Base-by-base conservation (phyloP, 2,329 filamentous ascomycete species). In the Drechslera avenae region DNA sequence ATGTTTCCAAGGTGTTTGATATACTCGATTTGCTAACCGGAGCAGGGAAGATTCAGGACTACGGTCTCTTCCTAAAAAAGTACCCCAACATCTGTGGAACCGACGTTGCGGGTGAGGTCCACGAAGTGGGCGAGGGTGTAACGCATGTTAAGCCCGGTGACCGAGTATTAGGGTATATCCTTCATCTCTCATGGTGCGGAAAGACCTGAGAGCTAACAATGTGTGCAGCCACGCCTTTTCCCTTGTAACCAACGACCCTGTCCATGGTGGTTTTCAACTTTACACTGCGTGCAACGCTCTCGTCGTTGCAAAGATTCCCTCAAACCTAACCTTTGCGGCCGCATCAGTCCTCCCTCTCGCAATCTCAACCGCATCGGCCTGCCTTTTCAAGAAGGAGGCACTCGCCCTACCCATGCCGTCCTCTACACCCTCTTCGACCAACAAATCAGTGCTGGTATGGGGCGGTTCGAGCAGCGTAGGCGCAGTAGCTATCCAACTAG, bases 371-470 rank as follows among this genome's bases (percentile, higher is more conserved):
- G 76, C 77, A 13, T 64, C 74, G 14, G 64, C 68, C n/a, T 74
- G 72, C 19, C 73, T 80, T 12, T 79, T 75, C 67, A 68, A 71
- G 50, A 63, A 68, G 16, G 64, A 70, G 32, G 63, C 71, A 32
- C 70, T 79, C 8, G 72, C 65, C 7, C 68, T 79, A 4, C 68
- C 74, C 0, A 60, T 69, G 30, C 76, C 78, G 0, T 66, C 62
- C 19, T 56, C 71, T 10, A 63, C 60, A 37, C 52, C 69, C 6
- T 60, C 68, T 18, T 65, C 67, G 35, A 56, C 49, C 2, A 56
- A 54, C 23, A 77, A 77, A 61, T 72, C 71, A 4, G 63, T 79
- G 10, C 57, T 83, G 4, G 63, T 83, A 12, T 83, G 79, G 78
- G 81, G 81, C n/a, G 82, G 81, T 0, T 75, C 78, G 2, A 64